Percentiles rank a stretch among this genome's conserved stretches.
phyloP scores from a whole-genome alignment of 495 filamentous ascomycete species.

The Pyrenopolyporus hunteri region DNA sequence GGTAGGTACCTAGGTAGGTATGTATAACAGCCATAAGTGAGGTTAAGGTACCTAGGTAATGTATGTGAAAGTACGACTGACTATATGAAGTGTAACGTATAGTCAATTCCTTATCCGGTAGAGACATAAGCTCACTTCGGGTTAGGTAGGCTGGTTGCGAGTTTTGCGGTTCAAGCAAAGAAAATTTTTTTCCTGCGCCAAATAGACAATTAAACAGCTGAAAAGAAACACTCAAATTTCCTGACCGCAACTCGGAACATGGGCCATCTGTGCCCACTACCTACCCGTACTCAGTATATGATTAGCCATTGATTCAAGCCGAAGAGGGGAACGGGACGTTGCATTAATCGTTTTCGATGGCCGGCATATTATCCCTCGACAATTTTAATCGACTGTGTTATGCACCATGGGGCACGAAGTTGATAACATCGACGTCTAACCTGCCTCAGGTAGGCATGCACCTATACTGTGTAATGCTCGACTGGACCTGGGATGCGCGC shows the following conservation, averaged over 20 bases:
- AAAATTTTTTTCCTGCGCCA: not conserved
- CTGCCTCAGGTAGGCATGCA: no score
- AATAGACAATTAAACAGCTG: not conserved
- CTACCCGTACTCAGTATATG: slow-evolving; percentile 7
- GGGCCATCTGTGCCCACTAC: not conserved
- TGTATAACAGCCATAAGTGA: no score
- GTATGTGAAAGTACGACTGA: no score
- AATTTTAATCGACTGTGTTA: slow-evolving; percentile 11
- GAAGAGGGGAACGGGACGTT: slow-evolving; percentile 10
- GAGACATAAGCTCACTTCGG: not conserved
- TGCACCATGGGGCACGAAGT: not conserved
- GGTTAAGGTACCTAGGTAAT: no score
- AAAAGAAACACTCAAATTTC: not conserved
- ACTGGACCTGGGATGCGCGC: slow-evolving; percentile 7
- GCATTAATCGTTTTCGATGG: slow-evolving; percentile 16
- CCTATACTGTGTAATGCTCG: slow-evolving; percentile 3
- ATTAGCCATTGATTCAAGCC: slow-evolving; percentile 25
- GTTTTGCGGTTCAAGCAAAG: no score
- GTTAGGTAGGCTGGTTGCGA: no score
- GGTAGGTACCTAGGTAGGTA: no score
- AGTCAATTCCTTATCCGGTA: slow-evolving; percentile 8
- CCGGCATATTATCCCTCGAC: slow-evolving; percentile 17
- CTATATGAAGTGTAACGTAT: no score
- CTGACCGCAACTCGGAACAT: slow-evolving; percentile 35
- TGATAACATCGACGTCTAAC: not conserved